Conservation (phyloP, 352 stramenopile genomes). For the Globisporangium heterothallicum region DNA sequence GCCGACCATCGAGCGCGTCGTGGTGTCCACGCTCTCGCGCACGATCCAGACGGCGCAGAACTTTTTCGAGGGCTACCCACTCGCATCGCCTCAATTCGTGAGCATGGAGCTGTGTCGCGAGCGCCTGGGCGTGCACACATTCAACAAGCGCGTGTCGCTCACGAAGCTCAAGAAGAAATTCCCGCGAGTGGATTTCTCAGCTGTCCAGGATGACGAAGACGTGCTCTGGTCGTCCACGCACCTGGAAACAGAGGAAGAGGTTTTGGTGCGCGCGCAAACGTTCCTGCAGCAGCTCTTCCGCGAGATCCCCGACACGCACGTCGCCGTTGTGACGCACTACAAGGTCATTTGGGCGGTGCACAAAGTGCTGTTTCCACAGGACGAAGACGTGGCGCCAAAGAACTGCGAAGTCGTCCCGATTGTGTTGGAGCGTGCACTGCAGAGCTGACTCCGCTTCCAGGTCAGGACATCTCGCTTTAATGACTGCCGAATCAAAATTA, state of each 20-base stretch:
- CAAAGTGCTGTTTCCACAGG: conserved; percentile 27
- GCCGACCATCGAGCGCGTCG: conserved; percentile 44
- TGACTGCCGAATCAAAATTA: no score
- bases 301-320: conserved; percentile 34
- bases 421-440: conserved; percentile 20
- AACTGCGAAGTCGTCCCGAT: conserved; percentile 46
- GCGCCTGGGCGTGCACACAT: conserved; percentile 52
- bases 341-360: conserved; percentile 53
- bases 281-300: conserved; percentile 56
- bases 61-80: conserved; percentile 38
- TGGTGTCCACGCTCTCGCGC: conserved; percentile 57
- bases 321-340: conserved; percentile 55
- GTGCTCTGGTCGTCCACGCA: conserved; percentile 41
- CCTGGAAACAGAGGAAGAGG: conserved; percentile 50
- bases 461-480: no score
- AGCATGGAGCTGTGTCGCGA: conserved; percentile 56
- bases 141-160: conserved; percentile 45
- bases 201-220: conserved; percentile 42
- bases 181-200: conserved; percentile 38
- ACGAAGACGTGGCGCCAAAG: conserved; percentile 21
- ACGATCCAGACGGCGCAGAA: conserved; percentile 59
- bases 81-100: conserved; percentile 34
- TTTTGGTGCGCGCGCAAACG: conserved; percentile 28
- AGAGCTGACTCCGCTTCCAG: no score
- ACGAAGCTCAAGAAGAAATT: conserved; percentile 42